Base-by-base conservation (phyloP, 2,329 filamentous ascomycete genomes). In the Massarina eburnea region DNA sequence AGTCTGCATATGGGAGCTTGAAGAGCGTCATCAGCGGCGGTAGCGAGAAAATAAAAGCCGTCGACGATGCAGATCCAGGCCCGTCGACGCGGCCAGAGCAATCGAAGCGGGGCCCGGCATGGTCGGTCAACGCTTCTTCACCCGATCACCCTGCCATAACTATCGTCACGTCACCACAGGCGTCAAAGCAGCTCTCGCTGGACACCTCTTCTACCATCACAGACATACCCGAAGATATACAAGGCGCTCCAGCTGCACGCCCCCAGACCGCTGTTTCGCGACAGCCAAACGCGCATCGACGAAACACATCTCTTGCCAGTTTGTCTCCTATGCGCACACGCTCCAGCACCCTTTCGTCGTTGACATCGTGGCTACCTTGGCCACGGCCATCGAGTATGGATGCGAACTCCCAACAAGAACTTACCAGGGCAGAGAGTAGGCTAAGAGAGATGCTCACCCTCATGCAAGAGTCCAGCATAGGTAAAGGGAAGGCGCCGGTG, bases 11-110 rank as follows among this genome's bases (percentile, higher is more conserved):
- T 41, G 66, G 67, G 19, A 69, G 67, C 43, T 40, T 70, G 48
- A 70, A 70, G 51, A 69, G 66, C 29, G 66, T 70, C 30, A 69
- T 70, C 22, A 68, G 66, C 45, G 65, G 66, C 14, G 59, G 64
- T 2, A 66, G 61, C 39, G 59, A 57, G 20, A 67, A 62, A 52
- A 50, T 61, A 35, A 63, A 54, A 38, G 51, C 58, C 9, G 37
- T 61, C 19, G 55, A 59, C 15, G 52, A 60, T 21, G 54, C 54
- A 32, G 52, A 62, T 41, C 35, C 45, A 12, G 43, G 48, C 26
- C 45, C 46, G 33, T 55, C 51, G 9, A 40, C 35, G 14, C 49
- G 46, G 32, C 35, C 45, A 10, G 48, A 48, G 12, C 35, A 41
- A 22, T 48, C 54, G 17, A 54, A 47, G 24, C 54, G 44, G 19